Evolutionary conservation across 768 basidiomycete genomes (phyloP), one percentile per base, ranked within the genome.

Genomic region (Pleurotus ostreatus): DNA sequence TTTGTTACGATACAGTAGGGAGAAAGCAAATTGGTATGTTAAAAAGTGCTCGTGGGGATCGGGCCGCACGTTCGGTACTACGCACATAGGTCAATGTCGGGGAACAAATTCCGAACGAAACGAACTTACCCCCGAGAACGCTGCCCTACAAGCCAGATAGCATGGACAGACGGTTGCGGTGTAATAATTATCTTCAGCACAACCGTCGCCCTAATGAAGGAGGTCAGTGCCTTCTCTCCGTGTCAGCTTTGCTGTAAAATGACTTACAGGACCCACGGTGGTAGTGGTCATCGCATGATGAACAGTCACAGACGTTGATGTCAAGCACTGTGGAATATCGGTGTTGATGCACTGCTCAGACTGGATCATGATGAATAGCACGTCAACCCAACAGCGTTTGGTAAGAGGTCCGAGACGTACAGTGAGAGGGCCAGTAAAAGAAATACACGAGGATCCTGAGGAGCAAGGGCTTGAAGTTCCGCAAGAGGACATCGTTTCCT

Each of bases 391-490:
- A 44, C 43, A 44, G 43, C 43, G 15, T 8, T 34, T 34, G 2
- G 3, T 9, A 34, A 9, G 30, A 34, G 8, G 8, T 11, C 3
- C 11, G 30, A 44, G 43, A 49, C 48, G 16, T 22, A 49, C 48
- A 5, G 48, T 18, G 11, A 49, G 26, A 13, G 48, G 48, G 13
- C 48, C 48, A 7, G 48, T 49, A 22, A 49, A 49, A 9, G 48
- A 49, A n/a, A 49, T 20, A 37, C 48, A 49, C 8, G 48, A n/a
- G 4, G 48, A 49, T 9, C 48, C 48, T 12, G 48, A 49, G 8
- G 48, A 49, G 13, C 48, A 49, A n/a, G 48, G 48, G 34, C 48
- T 49, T 16, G 34, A 16, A 11, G 48, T 30, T n/a, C 48, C 48
- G 48, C 48, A 49, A 37, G 48, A 49, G n/a, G 48, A 49, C 48